Base-by-base conservation (phyloP, 495 filamentous ascomycete genomes). In the Tuber magnatum region DNA sequence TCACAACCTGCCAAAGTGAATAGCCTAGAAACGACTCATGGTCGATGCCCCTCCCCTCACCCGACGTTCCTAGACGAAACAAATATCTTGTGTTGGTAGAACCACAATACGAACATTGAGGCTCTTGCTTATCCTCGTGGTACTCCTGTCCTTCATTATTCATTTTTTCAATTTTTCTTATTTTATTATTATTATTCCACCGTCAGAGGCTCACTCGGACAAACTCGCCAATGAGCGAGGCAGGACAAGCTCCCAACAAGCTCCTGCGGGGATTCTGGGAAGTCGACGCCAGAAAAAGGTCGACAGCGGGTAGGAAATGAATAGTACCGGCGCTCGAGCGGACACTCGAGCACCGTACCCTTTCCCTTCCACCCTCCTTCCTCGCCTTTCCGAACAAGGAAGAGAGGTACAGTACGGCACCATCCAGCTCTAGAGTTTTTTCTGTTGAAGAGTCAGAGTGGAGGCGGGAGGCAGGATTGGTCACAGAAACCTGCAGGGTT, bases 391-490 rank as follows among this genome's bases (percentile, higher is more conserved):
- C 77, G 69, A 68, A 70, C 77, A 78, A 79, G 73, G 77, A 74
- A 65, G 56, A 74, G 76, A 74, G 76, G 46, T 70, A 72, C 69
- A 74, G 46, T 70, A 72, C 69, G 71, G 48, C 75, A 78, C 74
- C 77, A 79, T 75, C 75, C 61, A 68, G 69, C 44, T 70, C 71
- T 71, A 69, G 75, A 69, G 43, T 65, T 65, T 56, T 35, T 61
- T 65, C 32, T 71, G 75, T 38, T 39, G 75, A 79, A 75, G 76
- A 79, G 77, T 79, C 77, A 78, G 69, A 75, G 71, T 74, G 75
- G 75, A 78, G 73, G 39, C 69, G 71, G 41, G 56, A 43, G 18
- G 65, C 28, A 39, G 61, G 70, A 79, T 79, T 79, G 77, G 77
- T 56, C 46, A 35, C 61, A 71, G 40, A 42, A 69, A 73, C 74